Percentiles rank a stretch among this genome's conserved stretches.
Conservation (phyloP, 2,329 filamentous ascomycete genomes). For the Fusarium musae region DNA sequence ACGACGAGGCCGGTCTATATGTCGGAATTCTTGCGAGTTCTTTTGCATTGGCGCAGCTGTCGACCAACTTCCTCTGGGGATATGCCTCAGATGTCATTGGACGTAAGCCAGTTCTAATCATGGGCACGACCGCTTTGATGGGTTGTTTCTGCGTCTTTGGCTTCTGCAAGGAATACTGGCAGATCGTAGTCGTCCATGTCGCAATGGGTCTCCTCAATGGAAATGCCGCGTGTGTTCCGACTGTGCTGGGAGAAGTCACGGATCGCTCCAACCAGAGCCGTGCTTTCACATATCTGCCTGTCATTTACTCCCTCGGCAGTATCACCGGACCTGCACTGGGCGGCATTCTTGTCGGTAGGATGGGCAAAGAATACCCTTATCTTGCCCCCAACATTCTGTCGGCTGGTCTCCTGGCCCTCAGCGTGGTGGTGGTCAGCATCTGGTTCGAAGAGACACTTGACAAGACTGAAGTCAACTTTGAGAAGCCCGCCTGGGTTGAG, state of each 20-base stretch:
- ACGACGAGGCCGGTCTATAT: conserved; percentile 80
- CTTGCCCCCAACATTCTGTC: conserved; percentile 84
- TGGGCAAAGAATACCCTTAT: conserved; percentile 78
- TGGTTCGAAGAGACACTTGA: conserved; percentile 84
- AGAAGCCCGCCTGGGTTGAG: conserved; percentile 50
- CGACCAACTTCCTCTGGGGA: conserved; percentile 79
- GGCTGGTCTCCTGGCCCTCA: conserved; percentile 75
- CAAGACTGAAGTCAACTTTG: conserved; percentile 44
- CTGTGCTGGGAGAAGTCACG: conserved; percentile 93
- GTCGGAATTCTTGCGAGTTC: conserved; percentile 90
- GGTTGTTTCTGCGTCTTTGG: conserved; percentile 87
- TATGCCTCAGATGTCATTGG: conserved; percentile 73
- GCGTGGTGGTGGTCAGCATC: conserved; percentile 78
- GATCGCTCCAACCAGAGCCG: conserved; percentile 93
- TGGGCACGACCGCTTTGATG: conserved; percentile 85
- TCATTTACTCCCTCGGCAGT: conserved; percentile 94
- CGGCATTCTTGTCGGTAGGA: conserved; percentile 78
- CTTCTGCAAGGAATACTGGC: conserved; percentile 83
- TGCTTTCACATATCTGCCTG: conserved; percentile 93
- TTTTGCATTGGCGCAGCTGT: conserved; percentile 92
- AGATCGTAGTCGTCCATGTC: conserved; percentile 85
- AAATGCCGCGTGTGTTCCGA: conserved; percentile 93
- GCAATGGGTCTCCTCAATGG: conserved; percentile 95
- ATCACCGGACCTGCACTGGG: conserved; percentile 95
- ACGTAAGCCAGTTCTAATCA: conserved; percentile 78